Conservation (phyloP, 2,329 filamentous ascomycete species). For the Cryphonectria nitschkei region DNA sequence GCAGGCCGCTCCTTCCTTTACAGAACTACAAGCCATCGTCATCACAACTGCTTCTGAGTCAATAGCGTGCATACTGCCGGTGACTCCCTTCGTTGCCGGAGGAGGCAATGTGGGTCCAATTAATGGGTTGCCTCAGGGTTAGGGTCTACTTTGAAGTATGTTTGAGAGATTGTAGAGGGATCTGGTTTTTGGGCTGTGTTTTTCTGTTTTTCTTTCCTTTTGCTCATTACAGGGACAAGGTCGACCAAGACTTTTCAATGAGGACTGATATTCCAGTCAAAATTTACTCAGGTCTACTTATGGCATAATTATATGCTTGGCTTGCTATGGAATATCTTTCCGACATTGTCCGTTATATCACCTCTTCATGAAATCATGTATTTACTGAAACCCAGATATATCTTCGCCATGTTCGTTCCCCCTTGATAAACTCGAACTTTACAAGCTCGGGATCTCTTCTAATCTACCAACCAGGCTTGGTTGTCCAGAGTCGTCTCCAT, state of each 20-base stretch:
- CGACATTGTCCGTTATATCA: too few relatives aligned
- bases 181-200: too few relatives aligned
- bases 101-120: not conserved
- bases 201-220: too few relatives aligned
- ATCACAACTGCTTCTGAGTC: not conserved
- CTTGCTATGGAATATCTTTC: too few relatives aligned
- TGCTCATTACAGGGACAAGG: too few relatives aligned
- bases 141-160: not conserved
- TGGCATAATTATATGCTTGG: too few relatives aligned
- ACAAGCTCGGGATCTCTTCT: not conserved
- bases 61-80: not conserved
- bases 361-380: too few relatives aligned
- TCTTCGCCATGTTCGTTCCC: not conserved
- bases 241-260: too few relatives aligned
- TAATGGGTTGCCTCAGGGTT: not conserved
- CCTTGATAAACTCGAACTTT: not conserved
- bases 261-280: too few relatives aligned
- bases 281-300: too few relatives aligned
- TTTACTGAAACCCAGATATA: not conserved
- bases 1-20: not conserved
- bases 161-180: too few relatives aligned
- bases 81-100: not conserved
- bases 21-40: not conserved
- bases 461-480: constrained; percentile 8
- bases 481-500: not conserved